Conservation (phyloP, 1,139 yeast genomes). For the Blastobotrys illinoisensis region DNA sequence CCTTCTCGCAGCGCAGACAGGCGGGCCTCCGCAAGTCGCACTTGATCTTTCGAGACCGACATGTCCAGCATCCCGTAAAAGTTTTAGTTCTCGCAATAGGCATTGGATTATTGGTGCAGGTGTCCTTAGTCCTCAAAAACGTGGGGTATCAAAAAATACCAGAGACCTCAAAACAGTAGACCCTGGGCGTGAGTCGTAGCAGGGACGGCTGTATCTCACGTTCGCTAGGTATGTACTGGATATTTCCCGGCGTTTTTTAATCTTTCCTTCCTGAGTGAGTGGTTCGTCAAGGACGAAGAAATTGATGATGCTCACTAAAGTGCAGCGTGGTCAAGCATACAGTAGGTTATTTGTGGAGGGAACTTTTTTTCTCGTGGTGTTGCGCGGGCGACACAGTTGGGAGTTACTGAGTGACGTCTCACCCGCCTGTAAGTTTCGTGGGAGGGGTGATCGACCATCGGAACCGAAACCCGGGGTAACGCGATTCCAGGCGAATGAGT, state of each 20-base stretch:
- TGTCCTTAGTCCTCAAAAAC: neutral
- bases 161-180: neutral
- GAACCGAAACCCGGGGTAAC: neutral
- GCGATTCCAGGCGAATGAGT: neutral
- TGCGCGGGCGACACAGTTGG: slow-evolving; percentile 1
- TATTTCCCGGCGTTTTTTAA: neutral
- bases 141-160: neutral
- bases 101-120: neutral
- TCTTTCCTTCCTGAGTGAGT: neutral
- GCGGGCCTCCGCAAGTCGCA: slow-evolving; percentile 52
- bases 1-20: slow-evolving; percentile 48
- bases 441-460: neutral
- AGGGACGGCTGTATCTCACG: neutral
- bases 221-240: neutral
- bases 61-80: slow-evolving; percentile 61
- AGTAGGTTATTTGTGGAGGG: neutral
- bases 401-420: neutral
- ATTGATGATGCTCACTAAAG: neutral
- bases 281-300: neutral
- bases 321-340: neutral
- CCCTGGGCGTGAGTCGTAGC: neutral
- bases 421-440: neutral
- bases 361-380: neutral
- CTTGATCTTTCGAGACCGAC: slow-evolving; percentile 53
- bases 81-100: slow-evolving; percentile 37